Evolutionary conservation across 2,329 filamentous ascomycete species (phyloP).

Genomic region (Colletotrichum lupini): DNA sequence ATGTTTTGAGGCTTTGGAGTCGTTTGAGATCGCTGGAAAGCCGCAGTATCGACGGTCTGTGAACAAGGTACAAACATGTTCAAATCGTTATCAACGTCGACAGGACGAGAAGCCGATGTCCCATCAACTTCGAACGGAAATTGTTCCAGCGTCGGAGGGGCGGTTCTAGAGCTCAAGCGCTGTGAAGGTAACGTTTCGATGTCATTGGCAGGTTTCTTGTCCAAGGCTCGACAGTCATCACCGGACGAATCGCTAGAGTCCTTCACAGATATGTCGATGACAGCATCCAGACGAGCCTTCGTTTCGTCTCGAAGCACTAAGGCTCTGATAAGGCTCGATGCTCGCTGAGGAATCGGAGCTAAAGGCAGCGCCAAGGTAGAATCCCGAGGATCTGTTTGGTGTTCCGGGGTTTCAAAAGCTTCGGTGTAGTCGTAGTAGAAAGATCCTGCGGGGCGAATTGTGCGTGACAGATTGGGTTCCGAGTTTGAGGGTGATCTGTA

Average conservation of each 20-base stretch:
- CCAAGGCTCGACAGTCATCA: background rate
- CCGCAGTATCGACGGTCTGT: background rate
- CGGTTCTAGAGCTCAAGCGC: background rate
- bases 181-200: constrained; percentile 6
- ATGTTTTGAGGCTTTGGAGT: background rate
- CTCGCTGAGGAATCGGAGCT: constrained; percentile 45
- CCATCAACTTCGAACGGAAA: constrained; percentile 17
- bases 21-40: too few species aligned
- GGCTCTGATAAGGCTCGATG: constrained; percentile 39
- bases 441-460: constrained; percentile 46
- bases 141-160: background rate
- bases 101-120: background rate
- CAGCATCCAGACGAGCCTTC: constrained; percentile 31
- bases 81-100: background rate
- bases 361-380: constrained; percentile 39
- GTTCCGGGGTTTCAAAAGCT: constrained; percentile 53
- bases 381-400: constrained; percentile 8
- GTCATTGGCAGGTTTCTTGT: background rate
- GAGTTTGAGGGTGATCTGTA: constrained; percentile 41
- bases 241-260: constrained; percentile 34
- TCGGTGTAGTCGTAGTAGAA: constrained; percentile 67
- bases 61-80: background rate
- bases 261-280: constrained; percentile 33
- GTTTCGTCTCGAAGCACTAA: constrained; percentile 42
- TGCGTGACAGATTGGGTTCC: constrained; percentile 39